Evolutionary conservation across 805 yeast species (phyloP).

Genomic region (Allodekkera sacchari): DNA sequence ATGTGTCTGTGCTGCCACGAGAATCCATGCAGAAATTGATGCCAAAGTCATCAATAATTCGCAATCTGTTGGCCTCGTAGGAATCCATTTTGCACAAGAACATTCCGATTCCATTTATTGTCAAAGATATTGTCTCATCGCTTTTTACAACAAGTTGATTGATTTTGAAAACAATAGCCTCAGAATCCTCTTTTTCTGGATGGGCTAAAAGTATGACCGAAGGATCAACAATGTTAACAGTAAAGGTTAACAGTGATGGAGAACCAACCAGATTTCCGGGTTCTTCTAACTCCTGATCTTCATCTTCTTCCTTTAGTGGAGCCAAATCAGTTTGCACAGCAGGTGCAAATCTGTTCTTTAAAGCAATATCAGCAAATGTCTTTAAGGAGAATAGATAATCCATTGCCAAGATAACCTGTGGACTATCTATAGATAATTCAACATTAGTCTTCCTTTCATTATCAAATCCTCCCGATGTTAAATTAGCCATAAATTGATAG

Average conservation of each 20-base stretch:
- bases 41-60: constrained; percentile 86
- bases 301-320: constrained; percentile 5
- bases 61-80: constrained; percentile 49
- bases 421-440: constrained; percentile 67
- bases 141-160: constrained; percentile 68
- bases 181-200: constrained; percentile 58
- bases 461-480: constrained; percentile 33
- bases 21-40: constrained; percentile 66
- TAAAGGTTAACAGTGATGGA: constrained; percentile 35
- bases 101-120: constrained; percentile 78
- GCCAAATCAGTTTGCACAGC: constrained; percentile 5
- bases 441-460: constrained; percentile 29
- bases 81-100: constrained; percentile 71
- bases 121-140: constrained; percentile 56
- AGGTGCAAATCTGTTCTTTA: constrained; percentile 15
- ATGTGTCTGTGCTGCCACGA: constrained; percentile 52
- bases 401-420: constrained; percentile 71
- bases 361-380: constrained; percentile 47
- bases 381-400: constrained; percentile 79
- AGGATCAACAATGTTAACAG: constrained; percentile 66
- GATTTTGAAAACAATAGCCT: constrained; percentile 84
- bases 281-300: not conserved
- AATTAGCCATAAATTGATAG: constrained; percentile 61
- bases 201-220: constrained; percentile 77
- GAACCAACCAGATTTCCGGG: no score